Evolutionary conservation across 164 flowering plant genomes (phyloP), one percentile per base, ranked within the genome.

Genomic region (Macadamia tetraphylla): DNA sequence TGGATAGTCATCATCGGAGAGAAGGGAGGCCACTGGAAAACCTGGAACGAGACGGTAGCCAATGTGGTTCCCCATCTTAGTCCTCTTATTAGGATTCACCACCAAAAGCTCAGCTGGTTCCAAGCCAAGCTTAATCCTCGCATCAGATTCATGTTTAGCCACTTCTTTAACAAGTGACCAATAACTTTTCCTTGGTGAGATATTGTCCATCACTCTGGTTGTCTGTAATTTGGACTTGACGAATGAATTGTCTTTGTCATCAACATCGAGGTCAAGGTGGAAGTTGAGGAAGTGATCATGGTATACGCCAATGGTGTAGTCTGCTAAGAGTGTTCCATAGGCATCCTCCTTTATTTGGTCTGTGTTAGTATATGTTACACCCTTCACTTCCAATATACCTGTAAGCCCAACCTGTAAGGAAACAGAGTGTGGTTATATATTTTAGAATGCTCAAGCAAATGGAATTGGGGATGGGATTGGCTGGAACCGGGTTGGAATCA

Each of bases 251-350:
- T 40, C 29, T 13, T 32, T 46, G 15, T 90, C 93, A 59, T 91
- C 93, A 4, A 88, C 62, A 75, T 91, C 95, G 0, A 91, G 81
- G 73, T 91, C 94, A 5, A 89, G 82, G 74, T 86, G 75, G 78
- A 82, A 91, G 0, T 87, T 82, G 46, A 91, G 62, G 75, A 79
- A 85, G 61, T 91, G 95, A 63, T 89, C 97, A 63, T 91, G 97
- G 73, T 83, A 66, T 30, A 68, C 71, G 40, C 76, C 97, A 6
- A 89, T 57, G 29, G 82, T 76, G 79, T 89, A 76, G 0, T 80
- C 81, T 29, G 89, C 78, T 3, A 91, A 66, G 0, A 88, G 55
- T 6, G 81, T 84, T 0, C 94, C 92, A 59, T 75, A 83, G 13
- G 79, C 63, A 0, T 82, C 75, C 14, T 80, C 79, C 12, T 49